Base-by-base conservation (phyloP, 495 filamentous ascomycete species). In the Penicillium argentinense region DNA sequence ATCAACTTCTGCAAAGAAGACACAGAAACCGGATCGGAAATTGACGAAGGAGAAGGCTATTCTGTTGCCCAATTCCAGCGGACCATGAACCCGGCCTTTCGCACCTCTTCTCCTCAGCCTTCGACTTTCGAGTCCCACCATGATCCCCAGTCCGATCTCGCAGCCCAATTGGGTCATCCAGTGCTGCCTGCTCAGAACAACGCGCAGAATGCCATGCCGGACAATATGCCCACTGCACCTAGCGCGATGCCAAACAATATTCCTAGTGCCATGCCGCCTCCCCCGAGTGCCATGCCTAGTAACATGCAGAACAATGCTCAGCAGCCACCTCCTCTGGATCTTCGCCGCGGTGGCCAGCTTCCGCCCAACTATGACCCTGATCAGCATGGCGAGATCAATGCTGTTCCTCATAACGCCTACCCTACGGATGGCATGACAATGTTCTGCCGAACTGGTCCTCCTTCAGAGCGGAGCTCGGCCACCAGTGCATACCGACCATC, bases 1-100 rank as follows among this genome's bases (percentile, higher is more conserved):
- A 96, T 99, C 78, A 95, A 99, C 73, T 99, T 96, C 69, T 91
- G 88, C 63, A 87, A 93, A 14, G 93, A 95, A 4, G 93, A 97
- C 59, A 64, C 86, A 30, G 93, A 97, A 50, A 78, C 79, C 19
- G 80, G 79, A 56, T 96, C 91, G 0, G 90, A 95, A 42, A 73
- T 79, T 18, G 91, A 88, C 0, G 91, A 96, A 14, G 88, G 88
- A 3, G 90, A 91, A 1, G 84, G 76, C 44, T 97, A 93, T 51
- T 93, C 88, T 1, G 89, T 97, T 14, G 95, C 95, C 11, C 90
- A 97, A 60, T 99, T 97, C 66, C 89, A 91, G 47, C 80, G 95
- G 43, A 88, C 85, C 9, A 95, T 96, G 67, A 97, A 98, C 58
- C 91, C 95, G 38, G 88, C 91, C 0, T 97, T 90, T 75, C 83